Evolutionary conservation across 1,284 basidiomycete species (phyloP), one percentile per base, ranked within the genome.

Genomic region (Stygiomarasmius scandens): DNA sequence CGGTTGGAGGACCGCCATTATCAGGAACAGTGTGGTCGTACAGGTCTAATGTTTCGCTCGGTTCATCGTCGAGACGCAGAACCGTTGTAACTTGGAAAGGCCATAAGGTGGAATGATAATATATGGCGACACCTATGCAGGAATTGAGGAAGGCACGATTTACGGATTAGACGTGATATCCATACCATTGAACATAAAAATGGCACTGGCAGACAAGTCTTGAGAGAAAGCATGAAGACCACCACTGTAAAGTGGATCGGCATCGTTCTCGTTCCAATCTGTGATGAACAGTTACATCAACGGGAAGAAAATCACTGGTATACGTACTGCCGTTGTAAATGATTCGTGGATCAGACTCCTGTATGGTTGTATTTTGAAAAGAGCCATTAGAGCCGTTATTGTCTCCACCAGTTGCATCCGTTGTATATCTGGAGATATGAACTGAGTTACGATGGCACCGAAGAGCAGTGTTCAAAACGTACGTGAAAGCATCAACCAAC

Each of bases 151-250:
- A n/a, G n/a, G n/a, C 48, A 1, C 14, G 22, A 27, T 25, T 5
- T 19, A 32, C 12, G 9, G 10, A 19, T 49, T 49, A n/a, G 29
- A 3, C 12, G 6, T 32, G 6, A 32, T 6, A 32, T 6, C 29
- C 22, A 38, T 41, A 51, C 51, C 51, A n/a, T 22, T 44, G 41
- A 52, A 52, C 9, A 43, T 38, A 12, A 52, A 52, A 25, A 44
- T n/a, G 20, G 51, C 51, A 19, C 24, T 43, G n/a, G 51, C 51
- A 25, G 25, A 23, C 12, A 25, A 10, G n/a, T 38, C 36, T 22
- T 16, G 22, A 41, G 38, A 9, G 14, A 22, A 19, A 38, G 50
- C 50, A 52, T 52, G 51, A 20, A 25, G n/a, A 19, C 51, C 38
- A 24, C 38, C 20, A 44, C 25, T 24, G 38, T 52, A 41, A 12